These are phyloP conservation scores for Cyclotella baltica DNA, from an alignment of 108 stramenopile species.

Conservation along the genomic window DNA sequence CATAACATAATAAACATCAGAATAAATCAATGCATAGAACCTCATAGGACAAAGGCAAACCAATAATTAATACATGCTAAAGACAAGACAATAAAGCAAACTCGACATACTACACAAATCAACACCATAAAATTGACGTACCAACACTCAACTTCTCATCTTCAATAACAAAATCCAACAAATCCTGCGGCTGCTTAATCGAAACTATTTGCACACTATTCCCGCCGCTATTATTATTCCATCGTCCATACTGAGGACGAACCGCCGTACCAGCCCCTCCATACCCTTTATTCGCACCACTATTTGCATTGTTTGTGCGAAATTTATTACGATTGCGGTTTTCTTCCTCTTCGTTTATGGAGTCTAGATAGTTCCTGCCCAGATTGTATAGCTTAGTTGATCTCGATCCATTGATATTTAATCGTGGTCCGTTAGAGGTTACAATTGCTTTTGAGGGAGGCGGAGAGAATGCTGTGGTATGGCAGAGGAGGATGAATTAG, in stretches of 20 bases:
- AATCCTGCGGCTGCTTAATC: conserved; percentile 52
- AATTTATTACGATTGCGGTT: background rate
- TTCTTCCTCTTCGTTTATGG: background rate
- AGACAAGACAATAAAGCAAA: background rate
- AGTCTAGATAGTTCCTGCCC: background rate
- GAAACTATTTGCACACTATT: conserved; percentile 26
- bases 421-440: too few relatives aligned
- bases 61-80: too few relatives aligned
- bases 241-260: too few relatives aligned
- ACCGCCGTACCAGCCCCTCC: background rate
- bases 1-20: too few relatives aligned
- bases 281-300: background rate
- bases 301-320: background rate
- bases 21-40: too few relatives aligned
- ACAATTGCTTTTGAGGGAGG: background rate
- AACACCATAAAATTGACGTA: conserved; percentile 9
- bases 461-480: background rate
- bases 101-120: background rate
- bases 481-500: too few relatives aligned
- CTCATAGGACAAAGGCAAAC: too few relatives aligned
- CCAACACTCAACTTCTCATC: conserved; percentile 54
- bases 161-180: conserved; percentile 56
- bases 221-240: background rate
- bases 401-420: background rate
- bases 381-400: background rate